Evolutionary conservation across 306 rosid species (phyloP), one percentile per base, ranked within the genome.

Genomic region (Glycine soja): DNA sequence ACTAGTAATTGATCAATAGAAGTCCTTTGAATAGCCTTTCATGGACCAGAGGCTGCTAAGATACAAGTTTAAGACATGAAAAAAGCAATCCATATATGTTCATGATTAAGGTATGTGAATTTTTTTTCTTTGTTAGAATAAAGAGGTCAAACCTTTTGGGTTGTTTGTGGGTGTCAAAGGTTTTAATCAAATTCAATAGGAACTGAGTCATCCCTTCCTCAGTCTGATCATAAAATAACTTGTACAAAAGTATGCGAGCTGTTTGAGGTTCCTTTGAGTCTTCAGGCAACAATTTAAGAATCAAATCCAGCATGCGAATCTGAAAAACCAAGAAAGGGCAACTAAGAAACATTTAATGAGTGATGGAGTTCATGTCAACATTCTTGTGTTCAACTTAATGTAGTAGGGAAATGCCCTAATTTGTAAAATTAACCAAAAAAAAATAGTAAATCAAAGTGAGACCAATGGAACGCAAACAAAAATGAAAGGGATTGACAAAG

Each of bases 131-230:
- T 9, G 24, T 79, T 70, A 63, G 69, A 54, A 76, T 36, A 68
- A 78, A 72, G 75, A 80, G 40, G 78, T 15, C 38, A 86, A 79
- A 92, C 99, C 99, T 95, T 90, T 83, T 95, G 69, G 94, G 90
- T 77, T 93, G 99, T 71, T 95, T 95, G 81, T 91, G 91, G 67
- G 86, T 80, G 82, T 95, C 95, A 86, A 95, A 95, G 5, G 88
- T 85, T 86, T 87, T 95, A 70, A 95, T 81, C 89, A 87, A 83
- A 87, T 86, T 90, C 71, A 95, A 81, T 56, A 93, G 93, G 81
- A 95, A 91, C 1, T 87, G 97, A 74, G 97, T 95, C 92, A 95
- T 89, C 83, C 99, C 99, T 83, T 93, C 92, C 72, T 93, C 99
- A 46, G 99, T 95, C 87, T 95, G 99, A 75, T 95, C 97, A 86